phyloP scores from a whole-genome alignment of 176 grass and related monocot genomes.

The Juncus inflexus region DNA sequence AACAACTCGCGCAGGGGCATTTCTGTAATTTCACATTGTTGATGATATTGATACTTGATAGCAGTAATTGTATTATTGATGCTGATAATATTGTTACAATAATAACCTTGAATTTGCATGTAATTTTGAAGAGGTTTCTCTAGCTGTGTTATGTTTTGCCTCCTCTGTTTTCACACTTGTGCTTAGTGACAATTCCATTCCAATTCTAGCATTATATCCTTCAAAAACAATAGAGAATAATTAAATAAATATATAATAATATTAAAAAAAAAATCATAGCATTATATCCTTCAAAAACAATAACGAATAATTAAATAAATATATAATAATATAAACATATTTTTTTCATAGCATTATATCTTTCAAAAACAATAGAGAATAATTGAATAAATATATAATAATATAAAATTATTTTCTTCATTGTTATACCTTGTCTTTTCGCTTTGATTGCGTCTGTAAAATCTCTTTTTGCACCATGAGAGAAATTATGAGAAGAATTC shows the following conservation, averaged over 20 bases:
- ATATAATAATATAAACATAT: conserved; percentile 17
- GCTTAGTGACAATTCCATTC: conserved; percentile 36
- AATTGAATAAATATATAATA: too few species aligned
- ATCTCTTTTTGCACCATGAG: conserved; percentile 55
- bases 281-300: conserved; percentile 41
- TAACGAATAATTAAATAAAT: conserved; percentile 8
- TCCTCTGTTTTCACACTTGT: conserved; percentile 30
- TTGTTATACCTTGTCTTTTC: conserved; percentile 48
- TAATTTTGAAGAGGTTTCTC: conserved; percentile 32
- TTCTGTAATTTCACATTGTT: conserved; percentile 36
- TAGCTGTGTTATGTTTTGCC: conserved; percentile 46
- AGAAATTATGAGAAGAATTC: conserved; percentile 31
- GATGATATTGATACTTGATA: too few species aligned
- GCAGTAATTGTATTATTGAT: too few species aligned
- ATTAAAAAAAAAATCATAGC: conserved; percentile 21
- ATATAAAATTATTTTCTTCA: not conserved
- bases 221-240: conserved; percentile 20
- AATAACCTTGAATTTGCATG: conserved; percentile 23
- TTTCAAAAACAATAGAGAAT: conserved; percentile 32
- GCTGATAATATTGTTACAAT: not conserved
- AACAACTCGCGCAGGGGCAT: conserved; percentile 50
- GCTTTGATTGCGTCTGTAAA: conserved; percentile 47
- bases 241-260: conserved; percentile 7
- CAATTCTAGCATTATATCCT: conserved; percentile 50
- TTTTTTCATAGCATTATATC: conserved; percentile 26